phyloP scores from a whole-genome alignment of 2,329 filamentous ascomycete genomes.

The Ceratocystis smalleyi region DNA sequence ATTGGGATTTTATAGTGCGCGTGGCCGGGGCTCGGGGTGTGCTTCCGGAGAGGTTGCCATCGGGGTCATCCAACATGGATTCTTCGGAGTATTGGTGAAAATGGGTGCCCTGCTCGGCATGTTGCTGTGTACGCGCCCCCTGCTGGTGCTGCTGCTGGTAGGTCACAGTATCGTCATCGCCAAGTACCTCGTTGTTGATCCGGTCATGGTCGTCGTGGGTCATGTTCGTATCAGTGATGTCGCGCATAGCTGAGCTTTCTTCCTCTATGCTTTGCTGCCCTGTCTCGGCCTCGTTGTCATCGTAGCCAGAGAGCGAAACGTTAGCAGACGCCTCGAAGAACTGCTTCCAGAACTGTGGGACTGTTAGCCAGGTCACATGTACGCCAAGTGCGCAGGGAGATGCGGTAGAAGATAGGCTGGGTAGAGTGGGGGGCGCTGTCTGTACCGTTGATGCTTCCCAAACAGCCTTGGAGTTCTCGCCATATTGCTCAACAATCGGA shows the following conservation, averaged over 20 bases:
- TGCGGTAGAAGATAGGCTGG: not conserved
- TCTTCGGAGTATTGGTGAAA: constrained; percentile 31
- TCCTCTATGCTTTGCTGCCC: constrained; percentile 28
- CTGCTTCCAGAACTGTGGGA: constrained; percentile 85
- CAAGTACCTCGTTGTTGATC: constrained; percentile 28
- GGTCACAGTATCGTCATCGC: constrained; percentile 27
- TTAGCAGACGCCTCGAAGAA: constrained; percentile 98
- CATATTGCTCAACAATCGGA: constrained; percentile 87
- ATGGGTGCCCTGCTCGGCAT: constrained; percentile 1
- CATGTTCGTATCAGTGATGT: constrained; percentile 31
- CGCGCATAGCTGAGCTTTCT: constrained; percentile 40
- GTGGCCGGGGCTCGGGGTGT: constrained; percentile 44
- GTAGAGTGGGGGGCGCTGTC: constrained; percentile 1
- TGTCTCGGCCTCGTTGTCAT: constrained; percentile 55
- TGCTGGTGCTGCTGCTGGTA: constrained; percentile 21
- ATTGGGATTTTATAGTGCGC: constrained; percentile 35
- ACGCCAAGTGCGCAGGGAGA: not conserved
- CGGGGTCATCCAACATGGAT: constrained; percentile 49
- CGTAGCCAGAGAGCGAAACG: constrained; percentile 87
- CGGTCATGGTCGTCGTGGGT: constrained; percentile 23
- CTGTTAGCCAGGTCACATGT: not conserved
- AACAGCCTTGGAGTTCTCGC: constrained; percentile 79
- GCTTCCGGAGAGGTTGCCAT: constrained; percentile 42
- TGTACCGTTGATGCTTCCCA: constrained; percentile 90
- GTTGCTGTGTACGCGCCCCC: constrained; percentile 11